These are phyloP conservation scores for Lolium perenne DNA, from an alignment of 176 grass and related monocot genomes.

Conservation along the genomic window DNA sequence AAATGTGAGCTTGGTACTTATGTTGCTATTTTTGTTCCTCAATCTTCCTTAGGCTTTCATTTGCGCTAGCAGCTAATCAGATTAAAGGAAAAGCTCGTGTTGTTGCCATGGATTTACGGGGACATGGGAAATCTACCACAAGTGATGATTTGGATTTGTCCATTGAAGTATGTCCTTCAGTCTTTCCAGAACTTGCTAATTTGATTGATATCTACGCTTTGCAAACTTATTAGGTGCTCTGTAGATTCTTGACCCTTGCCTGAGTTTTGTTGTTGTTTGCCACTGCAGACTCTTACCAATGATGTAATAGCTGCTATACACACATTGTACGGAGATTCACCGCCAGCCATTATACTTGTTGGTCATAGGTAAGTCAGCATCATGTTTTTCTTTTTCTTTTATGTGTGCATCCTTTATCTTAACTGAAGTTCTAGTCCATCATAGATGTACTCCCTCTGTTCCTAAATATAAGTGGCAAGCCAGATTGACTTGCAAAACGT, in stretches of 20 bases:
- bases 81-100: slow-evolving; percentile 87
- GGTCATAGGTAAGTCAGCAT: slow-evolving; percentile 79
- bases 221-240: slow-evolving; percentile 14
- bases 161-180: slow-evolving; percentile 70
- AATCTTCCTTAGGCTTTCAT: slow-evolving; percentile 82
- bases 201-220: neutral
- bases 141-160: slow-evolving; percentile 85
- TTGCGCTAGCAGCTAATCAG: slow-evolving; percentile 76
- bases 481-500: too few relatives aligned
- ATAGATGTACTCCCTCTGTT: neutral
- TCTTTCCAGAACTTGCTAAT: slow-evolving; percentile 21
- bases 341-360: slow-evolving; percentile 95
- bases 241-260: neutral
- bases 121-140: slow-evolving; percentile 86
- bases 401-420: neutral
- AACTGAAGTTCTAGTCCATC: slow-evolving; percentile 6
- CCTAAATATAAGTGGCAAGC: too few relatives aligned
- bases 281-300: slow-evolving; percentile 80
- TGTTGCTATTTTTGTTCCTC: slow-evolving; percentile 15
- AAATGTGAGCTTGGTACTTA: slow-evolving; percentile 33
- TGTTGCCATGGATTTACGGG: slow-evolving; percentile 85
- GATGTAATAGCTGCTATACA: slow-evolving; percentile 77
- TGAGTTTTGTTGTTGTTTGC: slow-evolving; percentile 21
- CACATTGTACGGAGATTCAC: slow-evolving; percentile 74
- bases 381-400: neutral